Evolutionary conservation across 495 filamentous ascomycete species (phyloP), one percentile per base, ranked within the genome.

Genomic region (Hypomontagnella submonticulosa): DNA sequence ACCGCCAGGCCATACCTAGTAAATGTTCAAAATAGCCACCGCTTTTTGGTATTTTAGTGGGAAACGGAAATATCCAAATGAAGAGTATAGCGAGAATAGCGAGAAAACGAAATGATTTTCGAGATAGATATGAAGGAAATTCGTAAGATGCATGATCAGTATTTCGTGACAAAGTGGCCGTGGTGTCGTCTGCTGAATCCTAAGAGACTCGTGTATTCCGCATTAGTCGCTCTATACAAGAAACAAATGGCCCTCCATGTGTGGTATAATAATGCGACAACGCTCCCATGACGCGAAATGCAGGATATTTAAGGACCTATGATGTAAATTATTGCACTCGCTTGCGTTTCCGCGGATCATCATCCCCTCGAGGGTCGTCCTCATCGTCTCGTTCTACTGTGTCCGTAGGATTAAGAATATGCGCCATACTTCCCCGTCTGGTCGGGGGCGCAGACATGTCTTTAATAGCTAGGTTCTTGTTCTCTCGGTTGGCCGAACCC

Each of bases 321-420:
- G 36, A 41, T 42, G 19, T 32, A 40, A 54, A 54, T 76, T 61
- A 83, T 63, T 77, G 74, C 60, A 93, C 73, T 63, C 92, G 84
- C 77, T 93, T 96, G 56, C 92, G 84, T 75, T 96, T 96, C 55
- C 92, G 23, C 6, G 23, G 82, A 71, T 94, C 92, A 2, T 82
- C 79, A 12, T 83, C 80, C 18, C 77, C 79, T 27, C 80, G 69
- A 1, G 71, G 77, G 41, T 83, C 79, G 60, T 81, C 80, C 49
- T 83, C 80, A 42, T 78, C 75, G 13, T 79, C 76, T 41, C 75
- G 71, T 57, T 81, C 80, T 3, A 73, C 68, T 16, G 78, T 80
- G 41, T 81, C 80, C 6, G 79, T 81, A 13, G 80, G 95, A 70
- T 99, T 99, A 2, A 99, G 73, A 32, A 86, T 86, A 67, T 86